phyloP scores from a whole-genome alignment of 192 early-diverging fungal species.

The Umbelopsis sp. region DNA sequence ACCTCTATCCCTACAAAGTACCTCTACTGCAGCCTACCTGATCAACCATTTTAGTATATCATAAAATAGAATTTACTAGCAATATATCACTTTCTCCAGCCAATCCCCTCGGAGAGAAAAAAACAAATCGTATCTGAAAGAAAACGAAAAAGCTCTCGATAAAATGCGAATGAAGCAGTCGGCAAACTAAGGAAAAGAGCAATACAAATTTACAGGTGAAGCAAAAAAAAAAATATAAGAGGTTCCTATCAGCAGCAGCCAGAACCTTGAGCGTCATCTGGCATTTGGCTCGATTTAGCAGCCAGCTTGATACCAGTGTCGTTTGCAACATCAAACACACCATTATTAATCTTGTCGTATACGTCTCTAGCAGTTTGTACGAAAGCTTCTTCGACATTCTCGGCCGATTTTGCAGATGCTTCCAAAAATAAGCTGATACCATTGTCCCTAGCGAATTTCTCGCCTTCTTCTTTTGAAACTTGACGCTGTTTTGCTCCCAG shows the following conservation, averaged over 20 bases:
- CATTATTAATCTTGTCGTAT: slow-evolving; percentile 77
- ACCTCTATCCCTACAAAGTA: too few species aligned
- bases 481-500: slow-evolving; percentile 64
- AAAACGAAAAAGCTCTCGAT: neutral
- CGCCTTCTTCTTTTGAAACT: slow-evolving; percentile 87
- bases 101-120: neutral
- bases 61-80: too few species aligned
- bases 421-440: slow-evolving; percentile 84
- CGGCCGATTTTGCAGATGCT: slow-evolving; percentile 87
- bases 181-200: slow-evolving; percentile 27
- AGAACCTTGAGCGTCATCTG: slow-evolving; percentile 8
- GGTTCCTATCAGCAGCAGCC: neutral
- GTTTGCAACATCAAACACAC: slow-evolving; percentile 72
- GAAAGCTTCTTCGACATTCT: slow-evolving; percentile 84
- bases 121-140: neutral
- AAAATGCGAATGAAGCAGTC: slow-evolving; percentile 5
- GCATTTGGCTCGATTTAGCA: slow-evolving; percentile 1
- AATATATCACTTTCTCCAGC: neutral
- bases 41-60: neutral
- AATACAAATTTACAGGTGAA: neutral
- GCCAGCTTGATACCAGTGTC: slow-evolving; percentile 37
- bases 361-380: slow-evolving; percentile 75
- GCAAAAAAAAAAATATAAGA: too few species aligned
- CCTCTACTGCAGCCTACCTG: too few species aligned
- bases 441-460: slow-evolving; percentile 84